Evolutionary conservation across 2,329 filamentous ascomycete genomes (phyloP).

Genomic region (Alternaria postmessia): DNA sequence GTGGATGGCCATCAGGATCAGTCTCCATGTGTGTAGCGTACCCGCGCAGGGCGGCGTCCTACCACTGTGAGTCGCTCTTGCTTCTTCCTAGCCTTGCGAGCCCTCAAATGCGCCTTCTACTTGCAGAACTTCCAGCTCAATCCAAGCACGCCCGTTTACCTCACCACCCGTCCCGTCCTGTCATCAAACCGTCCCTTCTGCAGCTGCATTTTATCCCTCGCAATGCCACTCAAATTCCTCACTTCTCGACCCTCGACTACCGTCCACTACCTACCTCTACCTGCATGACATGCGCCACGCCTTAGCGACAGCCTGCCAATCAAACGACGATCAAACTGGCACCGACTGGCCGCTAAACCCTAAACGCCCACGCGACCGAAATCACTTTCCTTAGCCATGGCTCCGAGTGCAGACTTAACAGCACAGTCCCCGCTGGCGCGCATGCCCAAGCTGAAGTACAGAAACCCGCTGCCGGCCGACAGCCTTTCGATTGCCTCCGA

Average conservation of each 20-base stretch:
- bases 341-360: conserved; percentile 28
- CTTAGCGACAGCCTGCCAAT: conserved; percentile 29
- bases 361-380: conserved; percentile 30
- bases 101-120: conserved; percentile 18
- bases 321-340: conserved; percentile 20
- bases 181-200: conserved; percentile 8
- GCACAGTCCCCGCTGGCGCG: conserved; percentile 36
- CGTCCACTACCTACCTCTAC: conserved; percentile 13
- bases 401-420: conserved; percentile 37
- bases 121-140: conserved; percentile 5
- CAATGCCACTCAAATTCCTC: conserved; percentile 4
- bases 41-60: conserved; percentile 1
- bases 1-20: background rate
- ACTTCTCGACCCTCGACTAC: conserved; percentile 15
- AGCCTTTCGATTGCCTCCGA: conserved; percentile 25
- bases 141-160: background rate
- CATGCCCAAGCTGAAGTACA: conserved; percentile 48
- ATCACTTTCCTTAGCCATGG: conserved; percentile 41
- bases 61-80: conserved; percentile 16
- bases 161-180: conserved; percentile 2
- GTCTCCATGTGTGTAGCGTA: background rate
- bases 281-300: conserved; percentile 30
- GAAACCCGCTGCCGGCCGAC: conserved; percentile 40
- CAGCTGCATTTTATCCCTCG: conserved; percentile 2
- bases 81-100: conserved; percentile 9